Conservation (phyloP, 1,284 basidiomycete species). For the Polyporus tsugae region DNA sequence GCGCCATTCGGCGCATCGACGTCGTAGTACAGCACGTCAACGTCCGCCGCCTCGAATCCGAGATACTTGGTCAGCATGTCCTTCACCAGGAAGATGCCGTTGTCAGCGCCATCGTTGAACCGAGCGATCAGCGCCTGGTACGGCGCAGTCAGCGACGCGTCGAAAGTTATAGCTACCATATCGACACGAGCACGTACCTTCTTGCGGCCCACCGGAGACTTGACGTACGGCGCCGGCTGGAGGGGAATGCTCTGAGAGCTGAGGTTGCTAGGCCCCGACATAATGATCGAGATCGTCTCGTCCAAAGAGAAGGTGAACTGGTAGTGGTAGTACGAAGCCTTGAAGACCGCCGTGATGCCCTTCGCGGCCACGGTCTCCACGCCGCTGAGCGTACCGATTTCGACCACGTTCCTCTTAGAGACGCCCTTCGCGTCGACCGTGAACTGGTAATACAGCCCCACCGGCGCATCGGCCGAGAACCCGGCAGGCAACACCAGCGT, state of each 20-base stretch:
- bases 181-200: neutral
- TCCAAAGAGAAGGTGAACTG: neutral
- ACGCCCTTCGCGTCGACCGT: neutral
- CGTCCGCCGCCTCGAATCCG: neutral
- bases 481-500: constrained; percentile 4
- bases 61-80: constrained; percentile 6
- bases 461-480: neutral
- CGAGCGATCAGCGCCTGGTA: constrained; percentile 3
- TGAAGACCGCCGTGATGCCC: neutral
- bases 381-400: neutral
- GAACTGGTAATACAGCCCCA: constrained; percentile 7
- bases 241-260: neutral
- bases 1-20: neutral
- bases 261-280: neutral
- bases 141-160: neutral
- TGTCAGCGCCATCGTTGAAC: neutral
- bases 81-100: constrained; percentile 5
- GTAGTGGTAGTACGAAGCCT: neutral
- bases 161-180: neutral
- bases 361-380: neutral
- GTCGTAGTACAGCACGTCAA: constrained; percentile 2
- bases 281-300: neutral
- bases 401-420: constrained; percentile 1
- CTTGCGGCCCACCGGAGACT: neutral
- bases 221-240: neutral